Conservation (phyloP, 2,329 filamentous ascomycete genomes). For the Zymoseptoria crescenta region DNA sequence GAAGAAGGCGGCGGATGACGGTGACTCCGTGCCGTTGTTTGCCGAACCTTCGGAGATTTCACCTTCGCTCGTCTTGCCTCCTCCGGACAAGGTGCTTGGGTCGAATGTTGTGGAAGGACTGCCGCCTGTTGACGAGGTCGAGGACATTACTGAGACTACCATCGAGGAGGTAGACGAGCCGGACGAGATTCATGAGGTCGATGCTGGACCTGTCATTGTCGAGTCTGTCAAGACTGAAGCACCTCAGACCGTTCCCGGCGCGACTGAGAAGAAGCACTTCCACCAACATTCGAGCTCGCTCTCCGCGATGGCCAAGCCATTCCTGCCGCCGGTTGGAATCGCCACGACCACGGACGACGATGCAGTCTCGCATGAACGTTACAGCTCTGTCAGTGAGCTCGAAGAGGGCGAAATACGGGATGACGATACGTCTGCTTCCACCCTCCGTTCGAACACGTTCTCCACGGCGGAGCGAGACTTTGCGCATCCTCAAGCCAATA, state of each 20-base stretch:
- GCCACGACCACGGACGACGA: slow-evolving; percentile 3
- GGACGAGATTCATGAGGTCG: slow-evolving; percentile 5
- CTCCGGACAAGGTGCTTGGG: slow-evolving; percentile 16
- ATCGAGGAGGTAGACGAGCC: neutral
- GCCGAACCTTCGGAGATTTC: slow-evolving; percentile 43
- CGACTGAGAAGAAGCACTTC: slow-evolving; percentile 6
- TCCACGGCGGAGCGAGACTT: slow-evolving; percentile 2
- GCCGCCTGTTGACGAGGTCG: slow-evolving; percentile 11
- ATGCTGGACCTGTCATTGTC: slow-evolving; percentile 3
- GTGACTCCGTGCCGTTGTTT: slow-evolving; percentile 68
- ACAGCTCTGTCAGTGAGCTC: slow-evolving; percentile 25
- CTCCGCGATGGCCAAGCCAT: slow-evolving; percentile 64
- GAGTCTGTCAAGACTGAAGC: slow-evolving; percentile 5
- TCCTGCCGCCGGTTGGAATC: slow-evolving; percentile 38
- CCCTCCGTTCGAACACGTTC: slow-evolving; percentile 6
- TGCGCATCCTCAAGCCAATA: slow-evolving; percentile 3
- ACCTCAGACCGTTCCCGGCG: slow-evolving; percentile 2
- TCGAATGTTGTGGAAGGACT: slow-evolving; percentile 14
- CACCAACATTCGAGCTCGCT: slow-evolving; percentile 43
- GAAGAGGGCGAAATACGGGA: slow-evolving; percentile 28
- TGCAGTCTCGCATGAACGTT: slow-evolving; percentile 2
- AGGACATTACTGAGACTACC: slow-evolving; percentile 8
- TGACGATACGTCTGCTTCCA: slow-evolving; percentile 15
- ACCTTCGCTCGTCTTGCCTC: slow-evolving; percentile 18
- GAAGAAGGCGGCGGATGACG: slow-evolving; percentile 57